These are phyloP conservation scores for Solioccasus polychromus DNA, from an alignment of 768 basidiomycete species.

Conservation along the genomic window DNA sequence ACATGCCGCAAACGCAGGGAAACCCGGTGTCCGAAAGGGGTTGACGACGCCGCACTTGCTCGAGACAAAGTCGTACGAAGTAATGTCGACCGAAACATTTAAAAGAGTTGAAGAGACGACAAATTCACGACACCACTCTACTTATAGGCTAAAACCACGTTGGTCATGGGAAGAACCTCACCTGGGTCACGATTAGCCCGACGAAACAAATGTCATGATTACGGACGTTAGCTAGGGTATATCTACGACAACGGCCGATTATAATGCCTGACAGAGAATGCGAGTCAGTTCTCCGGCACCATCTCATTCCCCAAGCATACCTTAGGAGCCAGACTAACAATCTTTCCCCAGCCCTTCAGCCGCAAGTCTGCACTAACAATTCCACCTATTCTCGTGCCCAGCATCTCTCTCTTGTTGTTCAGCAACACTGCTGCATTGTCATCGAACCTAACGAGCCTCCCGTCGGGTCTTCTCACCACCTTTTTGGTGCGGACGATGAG, in stretches of 20 bases:
- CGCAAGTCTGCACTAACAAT: slow-evolving; percentile 90
- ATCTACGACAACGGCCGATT: slow-evolving; percentile 5
- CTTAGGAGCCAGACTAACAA: slow-evolving; percentile 88
- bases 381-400: slow-evolving; percentile 92
- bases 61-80: slow-evolving; percentile 4
- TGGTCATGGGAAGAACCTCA: no score
- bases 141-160: no score
- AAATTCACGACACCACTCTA: no score
- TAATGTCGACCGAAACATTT: slow-evolving; percentile 14
- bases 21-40: neutral
- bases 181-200: no score
- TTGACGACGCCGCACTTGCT: neutral
- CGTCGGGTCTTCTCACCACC: slow-evolving; percentile 81
- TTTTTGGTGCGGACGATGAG: slow-evolving; percentile 95
- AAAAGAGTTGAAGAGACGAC: neutral
- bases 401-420: slow-evolving; percentile 94
- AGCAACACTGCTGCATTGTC: slow-evolving; percentile 94
- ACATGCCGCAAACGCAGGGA: slow-evolving; percentile 3
- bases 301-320: slow-evolving; percentile 35
- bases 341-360: slow-evolving; percentile 93
- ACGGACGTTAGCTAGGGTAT: slow-evolving; percentile 11
- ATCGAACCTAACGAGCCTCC: slow-evolving; percentile 85
- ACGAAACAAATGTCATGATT: neutral
- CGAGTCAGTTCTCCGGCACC: neutral
- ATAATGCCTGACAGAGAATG: slow-evolving; percentile 14